A percentile compares a stretch with the other conserved stretches of the same genome.
Evolutionary conservation across 2,329 filamentous ascomycete genomes (phyloP).

Genomic region (Zopfia rhizophila): DNA sequence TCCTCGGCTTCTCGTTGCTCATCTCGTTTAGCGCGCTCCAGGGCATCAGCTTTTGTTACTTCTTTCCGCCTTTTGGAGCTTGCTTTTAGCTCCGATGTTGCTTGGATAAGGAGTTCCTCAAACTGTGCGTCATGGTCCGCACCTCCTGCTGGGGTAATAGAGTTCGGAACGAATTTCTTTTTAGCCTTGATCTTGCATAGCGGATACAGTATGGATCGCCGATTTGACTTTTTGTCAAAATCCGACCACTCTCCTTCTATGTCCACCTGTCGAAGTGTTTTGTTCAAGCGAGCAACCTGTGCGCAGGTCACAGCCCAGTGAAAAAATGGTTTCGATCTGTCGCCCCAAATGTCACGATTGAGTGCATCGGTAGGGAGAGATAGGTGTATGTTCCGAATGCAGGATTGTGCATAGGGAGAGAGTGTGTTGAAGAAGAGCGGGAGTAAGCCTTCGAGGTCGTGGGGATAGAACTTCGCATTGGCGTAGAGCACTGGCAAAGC

Average conservation of each 20-base stretch:
- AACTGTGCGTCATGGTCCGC: slow-evolving; percentile 10
- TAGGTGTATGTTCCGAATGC: slow-evolving; percentile 30
- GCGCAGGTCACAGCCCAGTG: slow-evolving; percentile 40
- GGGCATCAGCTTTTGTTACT: slow-evolving; percentile 13
- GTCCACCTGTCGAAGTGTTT: slow-evolving; percentile 23
- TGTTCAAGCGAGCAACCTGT: slow-evolving; percentile 30
- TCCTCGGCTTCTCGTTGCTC: background rate
- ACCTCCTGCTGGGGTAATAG: background rate
- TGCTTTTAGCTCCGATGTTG: slow-evolving; percentile 13
- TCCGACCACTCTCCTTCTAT: slow-evolving; percentile 21
- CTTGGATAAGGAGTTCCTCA: slow-evolving; percentile 13
- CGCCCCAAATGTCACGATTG: background rate
- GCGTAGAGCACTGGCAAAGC: slow-evolving; percentile 38
- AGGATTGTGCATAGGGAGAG: slow-evolving; percentile 23
- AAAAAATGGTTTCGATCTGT: slow-evolving; percentile 21
- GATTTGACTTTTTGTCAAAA: background rate
- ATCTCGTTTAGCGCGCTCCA: background rate
- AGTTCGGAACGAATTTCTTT: slow-evolving; percentile 24
- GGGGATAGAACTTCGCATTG: slow-evolving; percentile 25
- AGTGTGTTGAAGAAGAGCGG: slow-evolving; percentile 30
- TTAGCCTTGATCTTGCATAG: slow-evolving; percentile 32
- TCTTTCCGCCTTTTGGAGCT: slow-evolving; percentile 16
- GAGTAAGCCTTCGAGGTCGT: slow-evolving; percentile 29
- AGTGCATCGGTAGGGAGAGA: slow-evolving; percentile 8
- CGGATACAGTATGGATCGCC: slow-evolving; percentile 23